phyloP scores from a whole-genome alignment of 768 basidiomycete species.

The Mycena leptocephala region DNA sequence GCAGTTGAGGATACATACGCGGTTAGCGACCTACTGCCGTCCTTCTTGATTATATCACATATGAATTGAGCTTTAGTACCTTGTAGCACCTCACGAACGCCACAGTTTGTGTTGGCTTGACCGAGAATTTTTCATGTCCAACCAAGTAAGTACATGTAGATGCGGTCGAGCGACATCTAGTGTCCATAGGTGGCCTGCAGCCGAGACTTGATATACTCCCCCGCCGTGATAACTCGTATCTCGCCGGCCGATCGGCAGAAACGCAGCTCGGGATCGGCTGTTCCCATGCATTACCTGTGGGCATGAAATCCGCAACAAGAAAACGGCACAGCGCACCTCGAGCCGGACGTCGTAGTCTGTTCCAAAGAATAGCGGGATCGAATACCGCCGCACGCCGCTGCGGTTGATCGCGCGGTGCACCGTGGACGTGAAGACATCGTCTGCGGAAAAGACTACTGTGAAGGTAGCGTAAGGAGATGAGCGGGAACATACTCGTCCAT shows the following conservation, averaged over 20 bases:
- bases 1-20: too few species aligned
- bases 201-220: conserved; percentile 79
- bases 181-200: conserved; percentile 70
- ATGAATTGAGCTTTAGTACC: too few species aligned
- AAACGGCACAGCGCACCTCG: conserved; percentile 63
- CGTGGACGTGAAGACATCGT: conserved; percentile 93
- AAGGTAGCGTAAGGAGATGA: not conserved
- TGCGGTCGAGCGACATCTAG: too few species aligned
- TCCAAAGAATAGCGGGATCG: conserved; percentile 93
- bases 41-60: too few species aligned
- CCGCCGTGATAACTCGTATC: conserved; percentile 79
- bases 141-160: too few species aligned
- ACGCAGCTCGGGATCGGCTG: conserved; percentile 59
- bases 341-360: conserved; percentile 89
- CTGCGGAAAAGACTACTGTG: conserved; percentile 54
- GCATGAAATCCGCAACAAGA: not conserved
- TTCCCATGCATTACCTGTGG: not conserved
- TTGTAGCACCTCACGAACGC: too few species aligned
- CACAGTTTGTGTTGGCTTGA: too few species aligned
- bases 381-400: conserved; percentile 80
- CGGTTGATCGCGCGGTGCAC: conserved; percentile 90
- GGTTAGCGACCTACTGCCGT: too few species aligned
- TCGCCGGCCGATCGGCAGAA: conserved; percentile 48
- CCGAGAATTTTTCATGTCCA: too few species aligned
- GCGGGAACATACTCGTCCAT: conserved; percentile 83